These are phyloP conservation scores for Zostera marina DNA, from an alignment of 116 monocot species.

Conservation along the genomic window DNA sequence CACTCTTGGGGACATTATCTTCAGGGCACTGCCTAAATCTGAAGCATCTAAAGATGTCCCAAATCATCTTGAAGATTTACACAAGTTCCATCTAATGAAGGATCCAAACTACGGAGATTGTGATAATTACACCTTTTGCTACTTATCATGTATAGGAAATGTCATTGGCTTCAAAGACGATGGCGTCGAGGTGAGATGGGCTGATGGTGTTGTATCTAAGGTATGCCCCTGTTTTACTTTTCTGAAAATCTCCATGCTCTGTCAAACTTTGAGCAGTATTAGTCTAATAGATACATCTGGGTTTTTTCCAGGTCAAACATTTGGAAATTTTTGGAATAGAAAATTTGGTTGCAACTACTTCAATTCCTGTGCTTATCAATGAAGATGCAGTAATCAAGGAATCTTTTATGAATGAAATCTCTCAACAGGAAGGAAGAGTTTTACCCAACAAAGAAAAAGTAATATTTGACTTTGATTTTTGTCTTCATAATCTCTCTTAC, in stretches of 20 bases:
- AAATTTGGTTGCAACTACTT: conserved; percentile 12
- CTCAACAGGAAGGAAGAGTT: conserved; percentile 15
- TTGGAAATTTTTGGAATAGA: conserved; percentile 36
- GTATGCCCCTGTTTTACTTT: conserved; percentile 20
- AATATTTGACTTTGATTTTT: not conserved
- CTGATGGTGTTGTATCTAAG: conserved; percentile 58
- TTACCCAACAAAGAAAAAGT: conserved; percentile 26
- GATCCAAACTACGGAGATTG: not conserved
- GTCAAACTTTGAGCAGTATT: not conserved
- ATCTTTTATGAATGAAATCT: conserved; percentile 11
- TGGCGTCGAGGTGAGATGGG: conserved; percentile 77
- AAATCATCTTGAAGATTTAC: not conserved
- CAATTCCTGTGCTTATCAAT: conserved; percentile 3
- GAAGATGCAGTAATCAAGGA: conserved; percentile 15
- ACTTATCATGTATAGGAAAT: conserved; percentile 55
- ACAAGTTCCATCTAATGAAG: not conserved
- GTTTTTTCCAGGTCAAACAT: conserved; percentile 21
- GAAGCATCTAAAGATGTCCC: conserved; percentile 4
- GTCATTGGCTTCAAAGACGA: conserved; percentile 53
- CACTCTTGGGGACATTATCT: conserved; percentile 57
- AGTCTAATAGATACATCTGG: not conserved
- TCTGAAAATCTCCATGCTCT: not conserved
- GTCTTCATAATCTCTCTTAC: not conserved
- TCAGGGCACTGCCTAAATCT: conserved; percentile 18
- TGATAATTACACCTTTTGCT: conserved; percentile 11